Conservation (phyloP, 176 grass and related monocot genomes). For the Alloteropsis semialata region DNA sequence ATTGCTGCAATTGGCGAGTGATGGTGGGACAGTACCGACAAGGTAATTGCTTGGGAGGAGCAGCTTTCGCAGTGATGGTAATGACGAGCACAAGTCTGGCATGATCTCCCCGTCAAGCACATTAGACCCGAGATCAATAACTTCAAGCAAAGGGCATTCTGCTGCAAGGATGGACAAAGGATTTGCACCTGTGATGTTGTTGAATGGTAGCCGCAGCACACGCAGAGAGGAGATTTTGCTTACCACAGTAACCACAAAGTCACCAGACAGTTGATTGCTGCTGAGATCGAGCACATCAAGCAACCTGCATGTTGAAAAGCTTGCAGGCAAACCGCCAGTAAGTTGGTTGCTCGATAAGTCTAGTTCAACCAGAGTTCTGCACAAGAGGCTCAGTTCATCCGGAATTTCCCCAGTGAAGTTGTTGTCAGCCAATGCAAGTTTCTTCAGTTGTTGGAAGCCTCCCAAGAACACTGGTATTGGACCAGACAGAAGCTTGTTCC, state of each 20-base stretch:
- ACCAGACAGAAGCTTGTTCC: constrained; percentile 58
- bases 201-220: constrained; percentile 64
- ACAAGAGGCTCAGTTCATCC: constrained; percentile 57
- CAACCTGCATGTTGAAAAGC: constrained; percentile 63
- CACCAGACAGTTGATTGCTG: constrained; percentile 66
- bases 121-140: constrained; percentile 74
- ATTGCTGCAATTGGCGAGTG: constrained; percentile 53
- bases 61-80: constrained; percentile 54
- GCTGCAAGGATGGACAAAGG: constrained; percentile 38
- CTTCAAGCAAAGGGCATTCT: constrained; percentile 57
- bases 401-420: constrained; percentile 36
- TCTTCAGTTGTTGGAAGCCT: constrained; percentile 40
- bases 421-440: constrained; percentile 63
- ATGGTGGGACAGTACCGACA: constrained; percentile 46
- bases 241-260: constrained; percentile 58
- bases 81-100: constrained; percentile 42
- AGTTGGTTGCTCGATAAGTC: constrained; percentile 68
- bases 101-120: constrained; percentile 56
- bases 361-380: constrained; percentile 49
- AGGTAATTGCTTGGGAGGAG: constrained; percentile 74
- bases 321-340: constrained; percentile 49
- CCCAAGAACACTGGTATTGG: constrained; percentile 49
- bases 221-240: constrained; percentile 65
- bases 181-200: constrained; percentile 66
- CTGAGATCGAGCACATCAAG: constrained; percentile 56